Conservation (phyloP, 371 early-diverging fungal genomes). For the Syncephalis fuscata region DNA sequence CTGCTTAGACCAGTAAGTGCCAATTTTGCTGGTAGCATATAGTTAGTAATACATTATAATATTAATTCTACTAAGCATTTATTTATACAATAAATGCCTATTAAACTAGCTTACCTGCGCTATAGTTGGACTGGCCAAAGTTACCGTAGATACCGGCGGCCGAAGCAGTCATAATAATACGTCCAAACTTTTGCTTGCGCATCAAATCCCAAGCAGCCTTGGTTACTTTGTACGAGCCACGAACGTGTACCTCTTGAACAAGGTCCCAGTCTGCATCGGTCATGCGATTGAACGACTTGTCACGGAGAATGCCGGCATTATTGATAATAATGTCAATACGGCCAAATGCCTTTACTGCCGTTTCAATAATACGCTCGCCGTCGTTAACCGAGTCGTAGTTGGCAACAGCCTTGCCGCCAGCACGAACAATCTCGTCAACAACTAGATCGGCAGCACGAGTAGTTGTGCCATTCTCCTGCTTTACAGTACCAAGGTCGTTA, state of each 20-base stretch:
- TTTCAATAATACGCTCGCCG: conserved; percentile 91
- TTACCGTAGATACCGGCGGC: conserved; percentile 97
- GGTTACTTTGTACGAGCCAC: conserved; percentile 87
- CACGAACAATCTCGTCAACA: conserved; percentile 79
- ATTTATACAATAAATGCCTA: background rate
- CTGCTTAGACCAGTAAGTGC: conserved; percentile 80
- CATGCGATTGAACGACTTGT: conserved; percentile 89
- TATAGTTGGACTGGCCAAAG: conserved; percentile 97
- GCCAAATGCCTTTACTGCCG: conserved; percentile 90
- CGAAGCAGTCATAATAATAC: conserved; percentile 66
- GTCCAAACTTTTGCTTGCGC: conserved; percentile 87
- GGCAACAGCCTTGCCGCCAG: conserved; percentile 92
- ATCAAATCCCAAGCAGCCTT: conserved; percentile 95
- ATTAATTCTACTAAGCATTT: background rate
- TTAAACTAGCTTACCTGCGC: conserved; percentile 19
- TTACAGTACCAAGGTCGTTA: conserved; percentile 81
- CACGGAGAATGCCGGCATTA: conserved; percentile 96
- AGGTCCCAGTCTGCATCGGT: conserved; percentile 93
- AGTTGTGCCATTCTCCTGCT: conserved; percentile 59
- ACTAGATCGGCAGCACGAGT: conserved; percentile 85
- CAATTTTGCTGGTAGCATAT: conserved; percentile 55
- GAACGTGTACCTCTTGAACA: conserved; percentile 81
- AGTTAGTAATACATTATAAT: background rate
- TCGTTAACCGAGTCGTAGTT: conserved; percentile 96
- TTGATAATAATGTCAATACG: conserved; percentile 91